A percentile compares a stretch with the other conserved stretches of the same genome.
phyloP scores from a whole-genome alignment of 352 stramenopile species.

The Peronospora tabacina region DNA sequence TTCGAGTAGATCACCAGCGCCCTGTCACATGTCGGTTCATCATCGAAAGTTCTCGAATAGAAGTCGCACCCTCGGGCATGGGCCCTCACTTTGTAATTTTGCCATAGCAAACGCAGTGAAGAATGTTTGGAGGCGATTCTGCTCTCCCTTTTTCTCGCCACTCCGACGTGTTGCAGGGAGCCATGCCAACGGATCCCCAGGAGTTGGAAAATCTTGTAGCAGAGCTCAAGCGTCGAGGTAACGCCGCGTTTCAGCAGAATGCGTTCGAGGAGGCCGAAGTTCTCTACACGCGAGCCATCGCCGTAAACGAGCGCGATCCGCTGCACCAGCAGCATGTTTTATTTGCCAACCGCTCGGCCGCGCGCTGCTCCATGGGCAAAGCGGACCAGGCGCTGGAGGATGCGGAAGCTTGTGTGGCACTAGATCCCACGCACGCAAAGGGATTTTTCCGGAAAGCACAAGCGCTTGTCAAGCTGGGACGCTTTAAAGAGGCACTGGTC shows the following conservation, averaged over 20 bases:
- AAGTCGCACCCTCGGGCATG: not conserved
- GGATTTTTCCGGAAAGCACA: constrained; percentile 81
- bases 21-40: too few relatives aligned
- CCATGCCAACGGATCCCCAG: constrained; percentile 37
- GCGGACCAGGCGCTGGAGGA: constrained; percentile 51
- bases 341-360: constrained; percentile 82
- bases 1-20: too few relatives aligned
- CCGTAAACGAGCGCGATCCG: constrained; percentile 52
- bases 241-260: constrained; percentile 81
- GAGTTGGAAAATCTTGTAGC: constrained; percentile 62
- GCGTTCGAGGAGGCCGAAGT: constrained; percentile 88
- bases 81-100: constrained; percentile 6
- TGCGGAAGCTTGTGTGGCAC: constrained; percentile 51
- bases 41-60: constrained; percentile 21
- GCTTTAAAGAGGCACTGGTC: constrained; percentile 53
- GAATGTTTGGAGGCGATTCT: constrained; percentile 61
- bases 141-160: constrained; percentile 71
- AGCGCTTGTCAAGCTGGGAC: constrained; percentile 60
- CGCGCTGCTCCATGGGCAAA: constrained; percentile 80
- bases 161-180: constrained; percentile 68
- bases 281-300: constrained; percentile 94
- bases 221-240: constrained; percentile 85
- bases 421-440: constrained; percentile 66
- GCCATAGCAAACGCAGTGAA: not conserved
- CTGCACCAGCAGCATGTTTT: constrained; percentile 78